These are phyloP conservation scores for Sparassis latifolia DNA, from an alignment of 1,284 basidiomycete species.

Conservation along the genomic window DNA sequence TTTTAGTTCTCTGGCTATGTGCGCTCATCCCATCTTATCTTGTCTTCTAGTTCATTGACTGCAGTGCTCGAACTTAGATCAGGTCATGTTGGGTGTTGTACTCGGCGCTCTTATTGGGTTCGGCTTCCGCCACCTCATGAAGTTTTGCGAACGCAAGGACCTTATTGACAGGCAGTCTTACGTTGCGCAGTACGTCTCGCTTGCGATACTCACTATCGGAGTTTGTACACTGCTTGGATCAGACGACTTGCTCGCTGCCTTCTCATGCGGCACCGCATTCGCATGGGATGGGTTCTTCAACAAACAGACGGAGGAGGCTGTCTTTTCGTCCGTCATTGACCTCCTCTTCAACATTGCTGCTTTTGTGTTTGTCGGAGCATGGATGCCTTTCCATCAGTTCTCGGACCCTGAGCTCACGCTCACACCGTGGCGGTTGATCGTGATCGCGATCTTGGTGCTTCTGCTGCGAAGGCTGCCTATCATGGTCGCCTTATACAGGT, in stretches of 20 bases:
- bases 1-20: slow-evolving; percentile 81
- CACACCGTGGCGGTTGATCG: slow-evolving; percentile 76
- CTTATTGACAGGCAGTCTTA: slow-evolving; percentile 94
- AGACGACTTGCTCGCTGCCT: slow-evolving; percentile 91
- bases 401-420: slow-evolving; percentile 59
- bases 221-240: slow-evolving; percentile 84
- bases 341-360: slow-evolving; percentile 85
- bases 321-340: slow-evolving; percentile 96
- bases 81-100: slow-evolving; percentile 76
- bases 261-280: slow-evolving; percentile 93
- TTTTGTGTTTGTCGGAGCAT: slow-evolving; percentile 91
- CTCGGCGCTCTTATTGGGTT: slow-evolving; percentile 81
- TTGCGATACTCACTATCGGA: slow-evolving; percentile 80
- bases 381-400: slow-evolving; percentile 88
- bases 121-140: slow-evolving; percentile 88
- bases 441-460: slow-evolving; percentile 75
- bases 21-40: slow-evolving; percentile 23
- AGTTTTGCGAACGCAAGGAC: slow-evolving; percentile 85
- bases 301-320: slow-evolving; percentile 89
- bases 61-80: slow-evolving; percentile 43
- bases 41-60: background rate
- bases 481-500: slow-evolving; percentile 79
- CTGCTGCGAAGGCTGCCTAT: slow-evolving; percentile 78
- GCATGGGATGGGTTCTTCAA: slow-evolving; percentile 99
- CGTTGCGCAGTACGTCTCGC: slow-evolving; percentile 73